phyloP scores from a whole-genome alignment of 306 rosid genomes.

The Astragalus membranaceus region DNA sequence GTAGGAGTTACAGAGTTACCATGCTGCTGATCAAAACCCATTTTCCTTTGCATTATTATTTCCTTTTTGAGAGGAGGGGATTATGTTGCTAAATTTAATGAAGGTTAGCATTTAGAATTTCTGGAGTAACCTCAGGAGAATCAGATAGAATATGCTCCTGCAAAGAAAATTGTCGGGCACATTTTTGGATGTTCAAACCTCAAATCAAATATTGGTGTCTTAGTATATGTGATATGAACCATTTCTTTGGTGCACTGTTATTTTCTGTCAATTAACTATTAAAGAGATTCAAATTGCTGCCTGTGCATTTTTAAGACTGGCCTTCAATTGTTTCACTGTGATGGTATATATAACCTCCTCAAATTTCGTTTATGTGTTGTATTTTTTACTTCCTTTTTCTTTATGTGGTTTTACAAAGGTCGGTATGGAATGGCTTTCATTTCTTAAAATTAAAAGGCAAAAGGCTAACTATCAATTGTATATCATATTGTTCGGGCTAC shows the following conservation, averaged over 20 bases:
- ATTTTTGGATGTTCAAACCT: not conserved
- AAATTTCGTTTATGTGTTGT: not conserved
- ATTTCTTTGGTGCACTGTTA: not conserved
- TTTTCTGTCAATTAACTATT: not conserved
- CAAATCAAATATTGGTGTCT: not conserved
- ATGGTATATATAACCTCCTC: not conserved
- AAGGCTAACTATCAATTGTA: not conserved
- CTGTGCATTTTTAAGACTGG: not conserved
- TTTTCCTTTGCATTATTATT: not conserved
- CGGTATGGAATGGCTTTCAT: not conserved
- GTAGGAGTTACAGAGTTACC: not conserved
- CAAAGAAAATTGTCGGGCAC: not conserved
- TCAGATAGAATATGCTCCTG: not conserved
- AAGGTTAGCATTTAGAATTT: not conserved
- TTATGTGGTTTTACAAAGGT: not conserved
- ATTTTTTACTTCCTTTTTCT: not conserved
- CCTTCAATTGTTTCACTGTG: not conserved
- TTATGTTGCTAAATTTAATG: not conserved
- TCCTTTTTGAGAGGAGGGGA: not conserved
- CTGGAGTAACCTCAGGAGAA: not conserved
- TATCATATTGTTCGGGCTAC: not conserved
- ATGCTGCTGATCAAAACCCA: not conserved
- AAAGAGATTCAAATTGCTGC: not conserved
- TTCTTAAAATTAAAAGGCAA: not conserved
- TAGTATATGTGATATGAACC: not conserved